Evolutionary conservation across 169 alveolate genomes (phyloP).

Genomic region (Cryptosporidium ryanae): DNA sequence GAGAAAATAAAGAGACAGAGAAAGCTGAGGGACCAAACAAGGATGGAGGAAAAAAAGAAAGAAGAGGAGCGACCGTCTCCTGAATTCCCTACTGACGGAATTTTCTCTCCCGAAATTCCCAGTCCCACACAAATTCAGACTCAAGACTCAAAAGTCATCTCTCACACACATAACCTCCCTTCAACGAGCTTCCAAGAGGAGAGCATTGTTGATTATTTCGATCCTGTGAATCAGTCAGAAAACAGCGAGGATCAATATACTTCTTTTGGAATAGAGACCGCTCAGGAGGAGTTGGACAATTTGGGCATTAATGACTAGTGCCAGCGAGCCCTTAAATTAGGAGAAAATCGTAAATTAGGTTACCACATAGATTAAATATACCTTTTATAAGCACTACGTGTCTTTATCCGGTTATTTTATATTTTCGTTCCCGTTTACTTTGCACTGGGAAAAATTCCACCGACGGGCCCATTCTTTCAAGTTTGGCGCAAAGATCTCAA

Average conservation of each 20-base stretch:
- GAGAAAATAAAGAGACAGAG: slow-evolving; percentile 24
- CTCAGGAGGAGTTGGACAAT: slow-evolving; percentile 3
- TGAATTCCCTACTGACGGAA: slow-evolving; percentile 48
- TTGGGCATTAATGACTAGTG: not conserved
- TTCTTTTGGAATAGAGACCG: slow-evolving; percentile 25
- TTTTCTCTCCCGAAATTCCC: slow-evolving; percentile 14
- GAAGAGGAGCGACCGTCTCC: too few species aligned
- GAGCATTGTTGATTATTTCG: not conserved
- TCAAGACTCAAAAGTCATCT: not conserved
- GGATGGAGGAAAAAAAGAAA: not conserved
- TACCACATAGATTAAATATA: not conserved
- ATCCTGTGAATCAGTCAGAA: not conserved
- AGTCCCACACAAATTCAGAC: not conserved
- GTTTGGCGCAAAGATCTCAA: slow-evolving; percentile 75
- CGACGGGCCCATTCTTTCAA: not conserved
- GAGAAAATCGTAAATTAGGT: not conserved
- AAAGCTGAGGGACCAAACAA: slow-evolving; percentile 14
- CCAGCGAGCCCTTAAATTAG: not conserved
- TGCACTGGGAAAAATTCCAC: not conserved
- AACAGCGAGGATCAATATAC: not conserved
- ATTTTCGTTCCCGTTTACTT: not conserved
- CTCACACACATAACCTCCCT: too few species aligned
- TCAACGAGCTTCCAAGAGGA: too few species aligned
- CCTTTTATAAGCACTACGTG: not conserved
- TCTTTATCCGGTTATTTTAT: not conserved